Percentiles rank a stretch among this genome's conserved stretches.
These are phyloP conservation scores for Dispira simplex DNA, from an alignment of 192 early-diverging fungal genomes.

Conservation along the genomic window DNA sequence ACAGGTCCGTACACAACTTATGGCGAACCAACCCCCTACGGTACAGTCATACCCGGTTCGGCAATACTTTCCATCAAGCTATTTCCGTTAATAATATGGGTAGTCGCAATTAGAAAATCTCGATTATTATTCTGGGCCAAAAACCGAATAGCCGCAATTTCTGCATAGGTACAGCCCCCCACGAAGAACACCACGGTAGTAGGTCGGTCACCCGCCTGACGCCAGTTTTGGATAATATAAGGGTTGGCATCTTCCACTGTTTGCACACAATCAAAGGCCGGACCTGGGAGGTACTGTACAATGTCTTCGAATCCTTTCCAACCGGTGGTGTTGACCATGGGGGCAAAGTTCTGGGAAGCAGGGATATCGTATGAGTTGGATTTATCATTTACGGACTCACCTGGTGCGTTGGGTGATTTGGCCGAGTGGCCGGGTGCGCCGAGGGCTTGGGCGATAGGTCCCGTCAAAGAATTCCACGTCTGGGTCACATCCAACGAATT, in stretches of 20 bases:
- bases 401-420: conserved; percentile 7
- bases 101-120: conserved; percentile 77
- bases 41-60: too few species aligned
- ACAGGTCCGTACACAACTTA: too few species aligned
- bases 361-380: neutral
- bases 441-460: conserved; percentile 13
- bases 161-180: conserved; percentile 89
- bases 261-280: conserved; percentile 64
- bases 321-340: conserved; percentile 32
- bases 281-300: conserved; percentile 60
- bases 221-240: conserved; percentile 22
- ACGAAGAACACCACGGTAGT: conserved; percentile 85
- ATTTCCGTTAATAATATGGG: conserved; percentile 79
- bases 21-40: too few species aligned
- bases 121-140: conserved; percentile 65
- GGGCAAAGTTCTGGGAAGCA: conserved; percentile 11
- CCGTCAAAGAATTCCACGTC: conserved; percentile 12
- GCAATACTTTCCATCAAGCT: conserved; percentile 38
- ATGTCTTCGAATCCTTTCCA: conserved; percentile 89
- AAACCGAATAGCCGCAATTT: conserved; percentile 83
- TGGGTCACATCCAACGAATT: conserved; percentile 22
- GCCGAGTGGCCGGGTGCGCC: conserved; percentile 13
- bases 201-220: conserved; percentile 34
- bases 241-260: conserved; percentile 34
- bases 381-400: neutral